Conservation (phyloP, 1,284 basidiomycete species). For the Amylostereum chailletii region DNA sequence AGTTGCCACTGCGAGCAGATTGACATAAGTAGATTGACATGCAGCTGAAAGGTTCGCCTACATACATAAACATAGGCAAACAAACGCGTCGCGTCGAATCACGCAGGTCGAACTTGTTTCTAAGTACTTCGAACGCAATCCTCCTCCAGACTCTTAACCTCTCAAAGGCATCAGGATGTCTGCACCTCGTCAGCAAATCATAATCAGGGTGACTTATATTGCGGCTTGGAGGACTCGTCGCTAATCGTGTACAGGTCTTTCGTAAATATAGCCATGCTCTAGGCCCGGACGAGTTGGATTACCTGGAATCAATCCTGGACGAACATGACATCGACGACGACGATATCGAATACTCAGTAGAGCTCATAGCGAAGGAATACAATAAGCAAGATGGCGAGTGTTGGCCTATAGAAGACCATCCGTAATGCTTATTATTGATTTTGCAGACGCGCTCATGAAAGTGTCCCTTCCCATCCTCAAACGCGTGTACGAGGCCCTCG, state of each 20-base stretch:
- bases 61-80: not conserved
- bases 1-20: no score
- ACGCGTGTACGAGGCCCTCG: constrained; percentile 76
- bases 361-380: constrained; percentile 82
- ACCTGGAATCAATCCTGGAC: constrained; percentile 61
- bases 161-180: constrained; percentile 21
- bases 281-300: constrained; percentile 63
- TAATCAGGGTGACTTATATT: constrained; percentile 48
- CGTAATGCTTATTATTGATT: not conserved
- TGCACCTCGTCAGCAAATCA: constrained; percentile 42
- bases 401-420: not conserved
- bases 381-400: constrained; percentile 82
- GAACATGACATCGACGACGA: constrained; percentile 60
- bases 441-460: constrained; percentile 69
- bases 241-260: constrained; percentile 46
- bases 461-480: constrained; percentile 66
- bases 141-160: not conserved
- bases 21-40: no score
- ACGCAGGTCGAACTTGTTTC: constrained; percentile 3
- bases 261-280: constrained; percentile 79
- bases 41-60: no score
- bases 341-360: constrained; percentile 73
- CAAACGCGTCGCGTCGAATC: constrained; percentile 20
- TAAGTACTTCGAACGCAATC: not conserved
- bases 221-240: not conserved